Conservation (phyloP, 768 basidiomycete species). For the Coprinopsis strossmayeri region DNA sequence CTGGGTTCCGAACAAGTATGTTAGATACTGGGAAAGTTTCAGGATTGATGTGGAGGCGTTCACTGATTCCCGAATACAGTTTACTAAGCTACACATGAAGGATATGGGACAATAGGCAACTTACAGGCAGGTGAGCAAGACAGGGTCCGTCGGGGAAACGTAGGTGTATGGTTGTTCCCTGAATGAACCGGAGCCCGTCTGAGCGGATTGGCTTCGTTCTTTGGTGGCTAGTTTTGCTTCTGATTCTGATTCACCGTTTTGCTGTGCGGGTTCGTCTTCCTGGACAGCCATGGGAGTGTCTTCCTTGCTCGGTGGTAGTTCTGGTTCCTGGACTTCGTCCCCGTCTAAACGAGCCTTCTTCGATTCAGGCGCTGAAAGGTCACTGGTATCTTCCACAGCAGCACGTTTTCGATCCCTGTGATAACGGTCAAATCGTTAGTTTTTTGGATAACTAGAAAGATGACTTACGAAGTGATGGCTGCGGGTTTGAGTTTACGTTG, state of each 20-base stretch:
- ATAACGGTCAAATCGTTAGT: not conserved
- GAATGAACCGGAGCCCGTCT: slow-evolving; percentile 39
- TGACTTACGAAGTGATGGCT: not conserved
- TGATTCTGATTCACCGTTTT: slow-evolving; percentile 5
- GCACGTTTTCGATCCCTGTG: slow-evolving; percentile 47
- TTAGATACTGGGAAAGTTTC: slow-evolving; percentile 64
- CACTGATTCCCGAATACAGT: slow-evolving; percentile 30
- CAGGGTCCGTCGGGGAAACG: slow-evolving; percentile 61
- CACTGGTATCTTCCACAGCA: slow-evolving; percentile 27
- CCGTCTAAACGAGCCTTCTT: slow-evolving; percentile 41
- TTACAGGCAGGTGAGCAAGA: slow-evolving; percentile 69
- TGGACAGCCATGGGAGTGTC: not conserved
- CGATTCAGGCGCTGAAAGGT: slow-evolving; percentile 29
- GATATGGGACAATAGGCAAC: slow-evolving; percentile 17
- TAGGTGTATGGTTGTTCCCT: slow-evolving; percentile 93
- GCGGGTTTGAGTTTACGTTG: slow-evolving; percentile 34
- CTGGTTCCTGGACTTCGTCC: slow-evolving; percentile 1
- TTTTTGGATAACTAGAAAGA: not conserved
- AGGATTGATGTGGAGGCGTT: slow-evolving; percentile 61
- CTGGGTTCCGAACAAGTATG: slow-evolving; percentile 83
- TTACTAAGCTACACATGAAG: not conserved
- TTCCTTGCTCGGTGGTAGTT: not conserved
- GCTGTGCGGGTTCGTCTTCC: slow-evolving; percentile 1
- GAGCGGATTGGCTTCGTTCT: slow-evolving; percentile 15
- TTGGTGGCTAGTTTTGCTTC: slow-evolving; percentile 15